These are phyloP conservation scores for Petunia secreta DNA, from an alignment of 257 asterid genomes.

Conservation along the genomic window DNA sequence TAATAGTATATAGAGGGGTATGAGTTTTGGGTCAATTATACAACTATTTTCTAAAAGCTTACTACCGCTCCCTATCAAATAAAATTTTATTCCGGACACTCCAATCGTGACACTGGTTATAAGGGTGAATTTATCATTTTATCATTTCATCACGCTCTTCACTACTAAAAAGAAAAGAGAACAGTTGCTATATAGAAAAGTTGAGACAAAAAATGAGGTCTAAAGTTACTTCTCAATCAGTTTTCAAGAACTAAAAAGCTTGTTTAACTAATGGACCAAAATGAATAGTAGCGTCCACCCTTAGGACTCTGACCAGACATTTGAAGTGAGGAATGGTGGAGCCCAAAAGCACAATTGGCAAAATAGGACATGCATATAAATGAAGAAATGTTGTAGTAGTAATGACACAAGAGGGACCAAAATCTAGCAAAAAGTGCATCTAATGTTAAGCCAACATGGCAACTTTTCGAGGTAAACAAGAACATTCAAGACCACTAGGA, in stretches of 20 bases:
- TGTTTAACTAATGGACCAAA: background rate
- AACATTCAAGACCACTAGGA: background rate
- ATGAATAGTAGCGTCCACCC: background rate
- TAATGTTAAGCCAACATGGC: conserved; percentile 13
- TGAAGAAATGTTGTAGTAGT: background rate
- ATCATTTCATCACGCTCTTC: no score
- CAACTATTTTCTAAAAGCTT: no score
- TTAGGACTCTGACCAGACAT: conserved; percentile 24
- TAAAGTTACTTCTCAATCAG: conserved; percentile 13
- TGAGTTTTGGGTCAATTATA: no score
- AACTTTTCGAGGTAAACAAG: background rate
- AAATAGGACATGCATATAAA: background rate
- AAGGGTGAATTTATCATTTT: no score
- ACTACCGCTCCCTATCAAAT: no score
- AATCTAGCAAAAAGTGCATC: conserved; percentile 18
- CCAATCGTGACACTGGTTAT: no score
- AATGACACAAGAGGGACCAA: background rate
- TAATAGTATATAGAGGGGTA: no score
- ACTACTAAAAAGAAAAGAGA: background rate
- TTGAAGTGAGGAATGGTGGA: background rate
- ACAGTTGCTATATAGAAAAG: background rate
- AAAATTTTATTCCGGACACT: no score
- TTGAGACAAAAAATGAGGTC: background rate
- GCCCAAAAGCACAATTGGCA: background rate
- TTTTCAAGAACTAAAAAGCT: conserved; percentile 1